Percentiles rank a stretch among this genome's conserved stretches.
Evolutionary conservation across 2,329 filamentous ascomycete genomes (phyloP).

Genomic region (Huntiella bhutanensis): DNA sequence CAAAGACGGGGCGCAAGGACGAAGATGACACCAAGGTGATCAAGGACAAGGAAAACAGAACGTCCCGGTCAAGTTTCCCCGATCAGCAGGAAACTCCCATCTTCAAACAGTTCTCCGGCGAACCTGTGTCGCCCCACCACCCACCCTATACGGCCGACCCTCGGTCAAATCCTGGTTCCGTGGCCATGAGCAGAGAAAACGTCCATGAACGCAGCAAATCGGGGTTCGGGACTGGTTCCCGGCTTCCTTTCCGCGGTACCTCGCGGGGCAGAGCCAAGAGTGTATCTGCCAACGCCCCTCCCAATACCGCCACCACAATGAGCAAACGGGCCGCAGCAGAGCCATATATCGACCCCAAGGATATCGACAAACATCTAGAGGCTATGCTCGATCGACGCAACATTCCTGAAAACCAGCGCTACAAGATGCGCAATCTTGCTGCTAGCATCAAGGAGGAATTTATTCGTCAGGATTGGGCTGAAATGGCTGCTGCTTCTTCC

Average conservation of each 20-base stretch:
- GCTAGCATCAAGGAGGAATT: slow-evolving; percentile 90
- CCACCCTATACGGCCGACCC: slow-evolving; percentile 2
- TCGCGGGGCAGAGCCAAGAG: slow-evolving; percentile 21
- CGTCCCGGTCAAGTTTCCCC: slow-evolving; percentile 8
- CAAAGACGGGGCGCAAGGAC: slow-evolving; percentile 49
- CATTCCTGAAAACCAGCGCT: slow-evolving; percentile 81
- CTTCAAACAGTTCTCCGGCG: slow-evolving; percentile 8
- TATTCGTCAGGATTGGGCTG: slow-evolving; percentile 70
- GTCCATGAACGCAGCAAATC: slow-evolving; percentile 1
- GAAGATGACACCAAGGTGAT: slow-evolving; percentile 6
- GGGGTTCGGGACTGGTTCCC: slow-evolving; percentile 1
- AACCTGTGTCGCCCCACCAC: not conserved
- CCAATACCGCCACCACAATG: slow-evolving; percentile 4
- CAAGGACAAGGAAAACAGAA: slow-evolving; percentile 12
- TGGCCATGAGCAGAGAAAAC: not conserved
- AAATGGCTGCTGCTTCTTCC: slow-evolving; percentile 31
- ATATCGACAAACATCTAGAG: slow-evolving; percentile 39
- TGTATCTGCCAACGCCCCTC: slow-evolving; percentile 4
- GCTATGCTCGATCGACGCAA: slow-evolving; percentile 66
- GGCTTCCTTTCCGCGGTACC: slow-evolving; percentile 12
- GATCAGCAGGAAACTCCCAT: slow-evolving; percentile 4
- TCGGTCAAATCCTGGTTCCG: not conserved
- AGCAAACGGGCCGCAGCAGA: slow-evolving; percentile 25
- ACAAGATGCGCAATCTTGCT: slow-evolving; percentile 83
- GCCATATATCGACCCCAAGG: slow-evolving; percentile 28